phyloP scores from a whole-genome alignment of 108 stramenopile genomes.

The Pseudonitzschia multiseries region DNA sequence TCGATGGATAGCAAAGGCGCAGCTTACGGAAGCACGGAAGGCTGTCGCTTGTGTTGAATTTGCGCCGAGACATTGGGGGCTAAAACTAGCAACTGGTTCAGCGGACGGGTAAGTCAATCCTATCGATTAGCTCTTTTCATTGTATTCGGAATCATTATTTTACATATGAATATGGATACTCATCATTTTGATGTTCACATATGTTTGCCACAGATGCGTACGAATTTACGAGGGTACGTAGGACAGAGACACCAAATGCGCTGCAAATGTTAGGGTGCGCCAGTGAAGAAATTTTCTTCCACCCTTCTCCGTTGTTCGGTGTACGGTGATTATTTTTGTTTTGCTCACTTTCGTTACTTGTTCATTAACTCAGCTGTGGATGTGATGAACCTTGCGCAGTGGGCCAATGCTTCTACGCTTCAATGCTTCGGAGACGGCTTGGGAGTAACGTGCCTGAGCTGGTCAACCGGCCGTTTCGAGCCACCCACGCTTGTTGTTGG shows the following conservation, averaged over 20 bases:
- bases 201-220: constrained; percentile 5
- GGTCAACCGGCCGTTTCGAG: constrained; percentile 91
- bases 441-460: constrained; percentile 78
- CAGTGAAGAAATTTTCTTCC: neutral
- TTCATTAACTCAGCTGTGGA: constrained; percentile 76
- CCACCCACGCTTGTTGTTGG: constrained; percentile 88
- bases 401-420: constrained; percentile 76
- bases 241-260: neutral
- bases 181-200: neutral
- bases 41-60: constrained; percentile 88
- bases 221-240: constrained; percentile 22
- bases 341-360: neutral
- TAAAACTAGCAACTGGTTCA: constrained; percentile 86
- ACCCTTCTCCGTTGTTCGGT: neutral
- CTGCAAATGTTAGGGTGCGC: neutral
- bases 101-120: constrained; percentile 85
- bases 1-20: constrained; percentile 80
- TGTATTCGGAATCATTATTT: neutral
- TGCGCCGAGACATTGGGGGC: constrained; percentile 87
- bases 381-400: constrained; percentile 87
- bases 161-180: neutral
- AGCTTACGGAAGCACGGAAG: constrained; percentile 78
- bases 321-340: neutral
- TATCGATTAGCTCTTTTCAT: neutral
- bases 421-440: constrained; percentile 43